phyloP scores from a whole-genome alignment of 768 basidiomycete species.

The Boletellus sp. region DNA sequence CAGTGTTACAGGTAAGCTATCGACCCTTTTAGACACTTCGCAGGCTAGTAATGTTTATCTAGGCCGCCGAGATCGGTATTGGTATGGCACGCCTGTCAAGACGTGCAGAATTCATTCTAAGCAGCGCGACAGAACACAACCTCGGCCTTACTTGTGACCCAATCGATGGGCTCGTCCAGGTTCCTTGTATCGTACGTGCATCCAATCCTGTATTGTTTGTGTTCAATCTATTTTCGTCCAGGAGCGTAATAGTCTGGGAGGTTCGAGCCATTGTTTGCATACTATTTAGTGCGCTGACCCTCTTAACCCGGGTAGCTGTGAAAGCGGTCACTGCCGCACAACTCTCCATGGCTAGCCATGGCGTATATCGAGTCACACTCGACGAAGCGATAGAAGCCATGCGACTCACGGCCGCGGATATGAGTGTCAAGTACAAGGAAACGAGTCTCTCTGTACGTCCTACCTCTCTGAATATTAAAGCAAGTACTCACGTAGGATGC shows the following conservation, averaged over 20 bases:
- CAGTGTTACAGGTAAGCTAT: slow-evolving; percentile 61
- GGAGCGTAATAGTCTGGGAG: slow-evolving; percentile 86
- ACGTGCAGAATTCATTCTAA: slow-evolving; percentile 3
- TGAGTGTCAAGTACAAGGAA: slow-evolving; percentile 95
- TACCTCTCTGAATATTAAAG: neutral
- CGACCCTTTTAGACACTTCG: neutral
- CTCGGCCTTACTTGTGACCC: slow-evolving; percentile 92
- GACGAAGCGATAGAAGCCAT: slow-evolving; percentile 97
- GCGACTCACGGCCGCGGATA: slow-evolving; percentile 88
- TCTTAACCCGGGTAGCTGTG: slow-evolving; percentile 52
- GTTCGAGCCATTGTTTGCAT: slow-evolving; percentile 34
- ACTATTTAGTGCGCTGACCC: slow-evolving; percentile 1
- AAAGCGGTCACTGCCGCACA: slow-evolving; percentile 94
- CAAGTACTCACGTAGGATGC: neutral
- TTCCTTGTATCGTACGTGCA: slow-evolving; percentile 81
- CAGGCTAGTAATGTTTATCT: neutral
- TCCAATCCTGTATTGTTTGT: neutral
- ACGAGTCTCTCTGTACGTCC: slow-evolving; percentile 80
- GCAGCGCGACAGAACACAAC: slow-evolving; percentile 60
- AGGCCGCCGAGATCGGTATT: slow-evolving; percentile 89
- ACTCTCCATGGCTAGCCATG: slow-evolving; percentile 88
- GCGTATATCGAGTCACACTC: slow-evolving; percentile 79
- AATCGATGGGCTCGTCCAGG: slow-evolving; percentile 88
- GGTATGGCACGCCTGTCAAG: slow-evolving; percentile 40
- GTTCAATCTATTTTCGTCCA: slow-evolving; percentile 24